phyloP scores from a whole-genome alignment of 2,329 filamentous ascomycete species.

The Colletotrichum musae region DNA sequence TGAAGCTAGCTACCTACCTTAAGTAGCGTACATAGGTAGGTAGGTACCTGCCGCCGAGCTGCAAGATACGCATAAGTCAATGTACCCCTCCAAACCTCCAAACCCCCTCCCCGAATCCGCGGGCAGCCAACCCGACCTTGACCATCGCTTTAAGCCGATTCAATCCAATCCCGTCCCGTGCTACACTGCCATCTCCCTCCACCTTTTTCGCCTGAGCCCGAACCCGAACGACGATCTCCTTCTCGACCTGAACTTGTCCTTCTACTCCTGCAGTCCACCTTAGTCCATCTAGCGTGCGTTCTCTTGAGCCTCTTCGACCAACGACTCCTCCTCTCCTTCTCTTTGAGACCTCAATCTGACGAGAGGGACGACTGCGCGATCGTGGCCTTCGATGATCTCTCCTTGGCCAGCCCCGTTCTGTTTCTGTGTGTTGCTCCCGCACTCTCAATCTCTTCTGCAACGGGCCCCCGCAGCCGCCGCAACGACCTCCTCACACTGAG shows the following conservation, averaged over 20 bases:
- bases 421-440: constrained; percentile 19
- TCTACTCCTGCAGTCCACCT: constrained; percentile 29
- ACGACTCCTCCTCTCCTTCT: background rate
- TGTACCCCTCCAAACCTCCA: background rate
- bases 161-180: constrained; percentile 8
- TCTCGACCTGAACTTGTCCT: constrained; percentile 36
- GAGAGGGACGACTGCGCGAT: constrained; percentile 12
- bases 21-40: background rate
- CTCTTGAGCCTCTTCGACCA: constrained; percentile 28
- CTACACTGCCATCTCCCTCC: constrained; percentile 28
- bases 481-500: constrained; percentile 37
- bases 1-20: background rate
- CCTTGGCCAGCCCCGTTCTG: constrained; percentile 21
- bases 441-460: constrained; percentile 38
- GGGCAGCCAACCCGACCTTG: background rate
- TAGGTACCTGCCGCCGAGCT: background rate
- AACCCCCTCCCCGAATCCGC: background rate
- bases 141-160: background rate
- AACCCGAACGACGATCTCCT: constrained; percentile 38
- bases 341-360: background rate
- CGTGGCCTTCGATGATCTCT: constrained; percentile 22
- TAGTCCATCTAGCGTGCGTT: constrained; percentile 18
- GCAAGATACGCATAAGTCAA: too few species aligned
- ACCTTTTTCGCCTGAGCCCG: constrained; percentile 36
- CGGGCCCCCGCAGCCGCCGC: constrained; percentile 39